These are phyloP conservation scores for Silybum marianum DNA, from an alignment of 129 eudicot genomes.

Conservation along the genomic window DNA sequence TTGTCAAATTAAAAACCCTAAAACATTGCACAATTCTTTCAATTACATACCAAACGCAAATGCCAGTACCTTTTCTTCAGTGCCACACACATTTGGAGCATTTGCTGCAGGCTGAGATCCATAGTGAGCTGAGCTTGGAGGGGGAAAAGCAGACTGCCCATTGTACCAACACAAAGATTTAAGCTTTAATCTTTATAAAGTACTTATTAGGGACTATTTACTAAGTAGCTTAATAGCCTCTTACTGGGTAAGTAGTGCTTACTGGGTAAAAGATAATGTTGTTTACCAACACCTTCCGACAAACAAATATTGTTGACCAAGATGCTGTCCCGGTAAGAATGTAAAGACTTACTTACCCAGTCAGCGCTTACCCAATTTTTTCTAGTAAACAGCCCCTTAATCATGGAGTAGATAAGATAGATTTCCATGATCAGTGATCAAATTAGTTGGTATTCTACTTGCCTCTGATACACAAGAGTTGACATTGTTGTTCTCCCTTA, in stretches of 20 bases:
- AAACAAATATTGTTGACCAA: background rate
- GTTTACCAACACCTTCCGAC: background rate
- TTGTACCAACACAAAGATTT: conserved; percentile 10
- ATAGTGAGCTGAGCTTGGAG: conserved; percentile 32
- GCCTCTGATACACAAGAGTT: conserved; percentile 48
- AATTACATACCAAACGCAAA: background rate
- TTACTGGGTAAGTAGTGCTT: background rate
- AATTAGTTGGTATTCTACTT: conserved; percentile 30
- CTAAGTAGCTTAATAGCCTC: background rate
- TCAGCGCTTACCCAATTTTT: background rate
- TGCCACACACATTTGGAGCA: conserved; percentile 19
- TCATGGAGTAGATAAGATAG: background rate
- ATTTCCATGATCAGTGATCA: background rate
- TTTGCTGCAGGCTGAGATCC: conserved; percentile 38
- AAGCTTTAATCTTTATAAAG: background rate
- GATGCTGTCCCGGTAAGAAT: background rate
- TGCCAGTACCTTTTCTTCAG: conserved; percentile 41
- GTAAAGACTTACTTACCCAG: background rate
- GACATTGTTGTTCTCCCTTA: conserved; percentile 24
- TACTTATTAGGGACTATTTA: background rate
- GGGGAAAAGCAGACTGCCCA: conserved; percentile 39
- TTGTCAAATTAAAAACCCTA: background rate
- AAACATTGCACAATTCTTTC: background rate
- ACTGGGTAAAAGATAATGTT: background rate
- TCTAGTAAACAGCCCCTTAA: background rate